Base-by-base conservation (phyloP, 352 stramenopile genomes). In the Phytophthora pisi region DNA sequence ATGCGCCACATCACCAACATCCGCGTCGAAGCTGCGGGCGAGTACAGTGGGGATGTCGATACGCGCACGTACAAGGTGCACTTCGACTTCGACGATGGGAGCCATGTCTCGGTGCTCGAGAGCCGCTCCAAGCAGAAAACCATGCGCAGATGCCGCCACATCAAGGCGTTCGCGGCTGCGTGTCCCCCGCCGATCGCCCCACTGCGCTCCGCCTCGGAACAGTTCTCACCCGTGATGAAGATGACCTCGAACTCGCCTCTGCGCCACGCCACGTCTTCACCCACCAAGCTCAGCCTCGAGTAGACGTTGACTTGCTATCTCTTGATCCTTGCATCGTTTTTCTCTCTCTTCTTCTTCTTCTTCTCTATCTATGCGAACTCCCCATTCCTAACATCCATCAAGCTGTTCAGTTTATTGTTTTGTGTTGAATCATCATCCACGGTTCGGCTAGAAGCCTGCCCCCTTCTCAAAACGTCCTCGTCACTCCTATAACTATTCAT, bases 21-120 rank as follows among this genome's bases (percentile, higher is more conserved):
- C 24, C 83, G 83, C 42, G 78, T 90, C 30, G 83, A 92, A 50
- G 72, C 79, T 40, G 73, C 71, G 11, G 83, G 83, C 15, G 83
- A 92, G 60, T 81, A 89, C 61, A 90, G 76, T 24, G 79, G 81
- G 10, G 83, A 92, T 16, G 70, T 90, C 24, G 81, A 90, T 72
- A 92, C 83, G 50, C 77, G 83, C 7, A 77, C 62, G 51, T 92
- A 90, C 67, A 88, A 90, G 55, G 72, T 92, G 16, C 76, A 89
- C 57, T 90, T 92, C 57, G 83, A 92, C 45, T 92, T 92, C 61
- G 70, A 86, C 55, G 80, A 92, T 49, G 81, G 78, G 16, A 68
- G 67, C 4, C 74, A 89, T 54, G 72, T 81, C 3, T 77, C 75
- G 43, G 78, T 74, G 9, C 70, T 92, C 30, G 83, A 92, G 47